Conservation (phyloP, 495 filamentous ascomycete genomes). For the Annulohypoxylon maeteangense region DNA sequence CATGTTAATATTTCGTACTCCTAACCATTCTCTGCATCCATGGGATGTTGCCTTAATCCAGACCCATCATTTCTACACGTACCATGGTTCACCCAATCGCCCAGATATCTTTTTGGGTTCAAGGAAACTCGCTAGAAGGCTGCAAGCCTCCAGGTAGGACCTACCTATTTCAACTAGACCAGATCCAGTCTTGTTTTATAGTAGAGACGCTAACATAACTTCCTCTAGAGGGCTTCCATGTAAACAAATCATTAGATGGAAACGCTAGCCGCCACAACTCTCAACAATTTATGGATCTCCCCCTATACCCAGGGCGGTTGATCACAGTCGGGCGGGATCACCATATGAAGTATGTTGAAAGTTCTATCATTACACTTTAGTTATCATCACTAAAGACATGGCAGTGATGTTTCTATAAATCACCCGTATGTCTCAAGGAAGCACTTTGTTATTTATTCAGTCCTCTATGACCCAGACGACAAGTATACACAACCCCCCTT, state of each 20-base stretch:
- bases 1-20: no score
- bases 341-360: constrained; percentile 46
- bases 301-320: constrained; percentile 10
- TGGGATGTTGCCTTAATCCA: neutral
- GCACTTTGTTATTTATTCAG: constrained; percentile 71
- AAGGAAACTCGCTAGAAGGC: neutral
- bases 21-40: no score
- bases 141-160: constrained; percentile 33
- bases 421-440: constrained; percentile 63
- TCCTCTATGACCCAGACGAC: constrained; percentile 61
- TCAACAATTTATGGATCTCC: constrained; percentile 13
- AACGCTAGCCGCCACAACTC: constrained; percentile 24
- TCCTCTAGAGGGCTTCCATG: constrained; percentile 5
- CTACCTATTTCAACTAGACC: neutral
- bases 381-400: constrained; percentile 8
- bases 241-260: constrained; percentile 2
- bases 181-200: neutral
- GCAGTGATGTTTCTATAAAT: constrained; percentile 56
- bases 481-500: constrained; percentile 55
- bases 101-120: constrained; percentile 40
- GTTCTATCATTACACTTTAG: neutral
- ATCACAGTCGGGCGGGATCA: constrained; percentile 50
- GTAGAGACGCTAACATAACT: neutral
- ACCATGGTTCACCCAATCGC: constrained; percentile 29
- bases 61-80: neutral